Conservation (phyloP, 169 alveolate species). For the Plasmodium vivax region DNA sequence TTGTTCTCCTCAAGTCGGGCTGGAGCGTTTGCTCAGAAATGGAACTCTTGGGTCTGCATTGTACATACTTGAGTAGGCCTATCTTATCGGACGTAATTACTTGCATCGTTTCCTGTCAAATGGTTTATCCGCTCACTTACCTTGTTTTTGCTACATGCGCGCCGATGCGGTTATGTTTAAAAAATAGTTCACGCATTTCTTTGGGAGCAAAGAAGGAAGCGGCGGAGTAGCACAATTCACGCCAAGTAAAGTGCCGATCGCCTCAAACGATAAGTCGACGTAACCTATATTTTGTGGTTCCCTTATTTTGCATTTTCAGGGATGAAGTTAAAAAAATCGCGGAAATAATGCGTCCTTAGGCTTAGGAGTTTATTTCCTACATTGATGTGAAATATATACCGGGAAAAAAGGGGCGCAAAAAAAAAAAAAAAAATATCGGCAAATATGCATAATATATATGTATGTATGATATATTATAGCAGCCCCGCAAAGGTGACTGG, state of each 20-base stretch:
- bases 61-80: slow-evolving; percentile 49
- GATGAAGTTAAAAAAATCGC: neutral
- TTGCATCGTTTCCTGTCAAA: slow-evolving; percentile 28
- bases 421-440: neutral
- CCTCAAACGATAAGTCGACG: neutral
- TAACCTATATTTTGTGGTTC: neutral
- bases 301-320: neutral
- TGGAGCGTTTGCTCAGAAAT: slow-evolving; percentile 16
- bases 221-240: neutral
- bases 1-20: slow-evolving; percentile 37
- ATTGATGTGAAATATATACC: neutral
- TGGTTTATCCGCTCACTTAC: neutral
- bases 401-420: neutral
- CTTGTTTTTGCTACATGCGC: neutral
- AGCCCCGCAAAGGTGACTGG: neutral
- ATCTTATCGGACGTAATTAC: slow-evolving; percentile 61
- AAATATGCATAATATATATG: neutral
- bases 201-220: neutral
- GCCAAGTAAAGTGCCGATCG: neutral
- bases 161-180: neutral
- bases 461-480: neutral
- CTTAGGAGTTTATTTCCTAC: neutral
- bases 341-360: neutral
- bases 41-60: slow-evolving; percentile 22
- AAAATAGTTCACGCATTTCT: neutral